These are phyloP conservation scores for Trichoderma lentiforme DNA, from an alignment of 2,329 filamentous ascomycete genomes.

Conservation along the genomic window DNA sequence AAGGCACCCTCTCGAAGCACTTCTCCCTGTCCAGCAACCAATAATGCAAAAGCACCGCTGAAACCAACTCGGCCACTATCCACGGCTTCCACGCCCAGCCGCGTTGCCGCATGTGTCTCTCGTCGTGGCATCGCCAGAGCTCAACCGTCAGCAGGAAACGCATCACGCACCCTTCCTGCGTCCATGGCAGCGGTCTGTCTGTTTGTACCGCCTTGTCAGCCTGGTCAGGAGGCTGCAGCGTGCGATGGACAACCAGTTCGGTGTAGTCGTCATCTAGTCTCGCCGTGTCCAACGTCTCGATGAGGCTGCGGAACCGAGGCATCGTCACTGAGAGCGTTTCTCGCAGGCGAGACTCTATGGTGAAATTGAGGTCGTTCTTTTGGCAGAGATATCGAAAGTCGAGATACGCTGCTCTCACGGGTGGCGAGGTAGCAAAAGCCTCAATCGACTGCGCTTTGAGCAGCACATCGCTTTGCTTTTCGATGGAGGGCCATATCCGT, in stretches of 20 bases:
- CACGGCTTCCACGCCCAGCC: constrained; percentile 24
- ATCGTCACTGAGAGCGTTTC: not conserved
- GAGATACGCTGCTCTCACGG: constrained; percentile 26
- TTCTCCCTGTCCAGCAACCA: constrained; percentile 23
- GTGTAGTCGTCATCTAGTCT: not conserved
- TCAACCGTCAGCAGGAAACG: constrained; percentile 27
- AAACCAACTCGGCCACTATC: constrained; percentile 24
- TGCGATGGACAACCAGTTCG: not conserved
- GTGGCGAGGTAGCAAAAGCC: constrained; percentile 28
- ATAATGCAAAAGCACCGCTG: constrained; percentile 21
- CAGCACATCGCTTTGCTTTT: constrained; percentile 2
- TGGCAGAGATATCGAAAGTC: constrained; percentile 16
- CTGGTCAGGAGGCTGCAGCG: not conserved
- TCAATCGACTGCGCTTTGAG: constrained; percentile 21
- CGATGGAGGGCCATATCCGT: not conserved
- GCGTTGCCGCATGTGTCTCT: constrained; percentile 22
- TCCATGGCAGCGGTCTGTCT: not conserved
- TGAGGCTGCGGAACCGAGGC: not conserved
- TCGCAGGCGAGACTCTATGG: not conserved
- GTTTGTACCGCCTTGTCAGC: not conserved
- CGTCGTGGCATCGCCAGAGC: constrained; percentile 25
- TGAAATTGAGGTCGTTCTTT: not conserved
- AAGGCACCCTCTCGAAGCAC: constrained; percentile 19
- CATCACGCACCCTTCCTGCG: constrained; percentile 16
- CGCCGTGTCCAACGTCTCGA: not conserved